These are phyloP conservation scores for Hysterangium stoloniferum DNA, from an alignment of 768 basidiomycete genomes.

Conservation along the genomic window DNA sequence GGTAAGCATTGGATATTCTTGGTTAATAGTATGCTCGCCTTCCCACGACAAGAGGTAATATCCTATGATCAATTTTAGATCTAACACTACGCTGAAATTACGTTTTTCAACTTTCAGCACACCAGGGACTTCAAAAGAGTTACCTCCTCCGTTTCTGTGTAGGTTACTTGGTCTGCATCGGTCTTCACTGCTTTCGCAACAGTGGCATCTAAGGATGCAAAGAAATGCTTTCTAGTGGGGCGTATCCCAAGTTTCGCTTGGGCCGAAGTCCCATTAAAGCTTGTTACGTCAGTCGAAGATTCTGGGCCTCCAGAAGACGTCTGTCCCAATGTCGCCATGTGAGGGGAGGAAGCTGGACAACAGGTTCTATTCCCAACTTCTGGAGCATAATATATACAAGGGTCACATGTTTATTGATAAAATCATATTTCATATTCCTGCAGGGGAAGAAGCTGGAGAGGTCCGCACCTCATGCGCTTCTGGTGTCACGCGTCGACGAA, in stretches of 20 bases:
- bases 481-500: no score
- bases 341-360: no score
- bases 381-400: no score
- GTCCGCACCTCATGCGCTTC: no score
- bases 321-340: no score
- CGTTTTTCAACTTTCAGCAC: background rate
- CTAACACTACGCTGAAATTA: constrained; percentile 38
- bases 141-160: constrained; percentile 44
- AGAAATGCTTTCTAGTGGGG: constrained; percentile 19
- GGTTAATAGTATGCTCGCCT: constrained; percentile 28
- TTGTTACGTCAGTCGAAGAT: no score
- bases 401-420: no score
- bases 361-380: no score
- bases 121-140: background rate
- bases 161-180: constrained; percentile 43
- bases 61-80: constrained; percentile 43
- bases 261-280: constrained; percentile 37
- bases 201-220: constrained; percentile 20
- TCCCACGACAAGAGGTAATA: constrained; percentile 42
- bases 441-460: no score
- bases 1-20: background rate
- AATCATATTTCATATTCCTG: no score
- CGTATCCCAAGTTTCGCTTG: constrained; percentile 32
- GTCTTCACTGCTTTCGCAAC: constrained; percentile 43
- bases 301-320: no score